These are phyloP conservation scores for Vitellaria paradoxa DNA, from an alignment of 179 eudicot species.

Conservation along the genomic window DNA sequence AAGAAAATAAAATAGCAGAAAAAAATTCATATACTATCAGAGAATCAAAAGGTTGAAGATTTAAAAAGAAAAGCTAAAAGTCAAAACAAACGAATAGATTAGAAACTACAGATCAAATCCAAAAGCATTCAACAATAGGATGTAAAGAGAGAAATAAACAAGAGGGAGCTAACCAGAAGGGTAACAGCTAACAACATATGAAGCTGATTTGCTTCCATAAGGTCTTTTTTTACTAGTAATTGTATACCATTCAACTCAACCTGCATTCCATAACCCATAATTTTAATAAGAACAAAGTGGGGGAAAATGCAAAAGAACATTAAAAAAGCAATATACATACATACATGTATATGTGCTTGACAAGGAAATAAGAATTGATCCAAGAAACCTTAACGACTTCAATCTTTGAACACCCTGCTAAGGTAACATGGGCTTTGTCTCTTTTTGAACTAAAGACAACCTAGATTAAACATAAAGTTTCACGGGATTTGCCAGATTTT, in stretches of 20 bases:
- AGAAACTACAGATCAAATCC: not conserved
- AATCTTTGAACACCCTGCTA: not conserved
- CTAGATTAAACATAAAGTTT: not conserved
- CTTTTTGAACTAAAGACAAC: not conserved
- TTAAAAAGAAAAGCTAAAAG: slow-evolving; percentile 1
- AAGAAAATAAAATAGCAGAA: not conserved
- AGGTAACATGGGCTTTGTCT: not conserved
- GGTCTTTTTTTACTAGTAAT: slow-evolving; percentile 4
- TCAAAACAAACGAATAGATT: not conserved
- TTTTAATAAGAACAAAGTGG: not conserved
- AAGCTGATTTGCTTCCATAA: slow-evolving; percentile 4
- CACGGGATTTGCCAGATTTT: not conserved
- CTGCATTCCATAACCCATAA: slow-evolving; percentile 15
- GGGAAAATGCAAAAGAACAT: not conserved
- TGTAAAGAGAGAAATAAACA: not conserved
- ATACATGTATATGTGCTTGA: not conserved
- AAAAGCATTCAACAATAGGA: slow-evolving; percentile 4
- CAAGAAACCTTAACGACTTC: not conserved
- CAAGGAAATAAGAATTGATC: not conserved
- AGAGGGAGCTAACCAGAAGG: not conserved
- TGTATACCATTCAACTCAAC: slow-evolving; percentile 10
- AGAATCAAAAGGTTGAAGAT: not conserved
- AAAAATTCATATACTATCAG: not conserved
- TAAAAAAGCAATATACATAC: not conserved
- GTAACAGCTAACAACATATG: not conserved